These are phyloP conservation scores for Vitis riparia DNA, from an alignment of 164 flowering plant genomes.

Conservation along the genomic window DNA sequence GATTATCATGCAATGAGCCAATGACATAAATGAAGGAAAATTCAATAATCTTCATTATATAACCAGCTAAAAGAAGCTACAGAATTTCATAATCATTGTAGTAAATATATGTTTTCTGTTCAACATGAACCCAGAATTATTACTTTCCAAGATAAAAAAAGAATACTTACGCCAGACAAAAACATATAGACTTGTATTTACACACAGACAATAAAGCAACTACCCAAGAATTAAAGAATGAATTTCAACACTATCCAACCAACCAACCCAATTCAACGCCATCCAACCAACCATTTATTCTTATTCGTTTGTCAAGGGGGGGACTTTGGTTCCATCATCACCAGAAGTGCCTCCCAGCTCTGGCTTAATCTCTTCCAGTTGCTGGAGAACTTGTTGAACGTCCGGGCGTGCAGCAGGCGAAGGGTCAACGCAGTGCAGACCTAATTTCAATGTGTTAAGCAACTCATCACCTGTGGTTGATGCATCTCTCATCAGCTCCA, in stretches of 20 bases:
- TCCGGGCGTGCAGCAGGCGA: conserved; percentile 81
- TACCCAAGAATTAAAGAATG: conserved; percentile 2
- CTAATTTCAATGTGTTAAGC: conserved; percentile 79
- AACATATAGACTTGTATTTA: background rate
- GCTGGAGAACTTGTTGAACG: conserved; percentile 64
- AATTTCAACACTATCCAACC: background rate
- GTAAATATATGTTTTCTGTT: no score
- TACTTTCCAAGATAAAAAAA: background rate
- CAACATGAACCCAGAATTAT: no score
- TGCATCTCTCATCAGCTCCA: conserved; percentile 80
- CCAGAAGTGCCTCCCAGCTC: conserved; percentile 38
- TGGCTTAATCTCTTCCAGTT: conserved; percentile 75
- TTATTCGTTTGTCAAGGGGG: conserved; percentile 22
- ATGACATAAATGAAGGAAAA: no score
- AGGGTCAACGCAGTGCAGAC: conserved; percentile 90
- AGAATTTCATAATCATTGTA: no score
- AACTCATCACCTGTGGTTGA: conserved; percentile 66
- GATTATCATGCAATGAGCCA: no score
- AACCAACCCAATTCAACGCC: background rate
- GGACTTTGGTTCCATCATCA: conserved; percentile 29
- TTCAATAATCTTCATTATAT: no score
- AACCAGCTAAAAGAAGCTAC: no score
- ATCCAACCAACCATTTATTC: background rate
- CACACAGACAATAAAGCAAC: background rate
- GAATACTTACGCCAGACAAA: background rate